phyloP scores from a whole-genome alignment of 2,329 filamentous ascomycete species.

The Pestalotiopsis sp. region DNA sequence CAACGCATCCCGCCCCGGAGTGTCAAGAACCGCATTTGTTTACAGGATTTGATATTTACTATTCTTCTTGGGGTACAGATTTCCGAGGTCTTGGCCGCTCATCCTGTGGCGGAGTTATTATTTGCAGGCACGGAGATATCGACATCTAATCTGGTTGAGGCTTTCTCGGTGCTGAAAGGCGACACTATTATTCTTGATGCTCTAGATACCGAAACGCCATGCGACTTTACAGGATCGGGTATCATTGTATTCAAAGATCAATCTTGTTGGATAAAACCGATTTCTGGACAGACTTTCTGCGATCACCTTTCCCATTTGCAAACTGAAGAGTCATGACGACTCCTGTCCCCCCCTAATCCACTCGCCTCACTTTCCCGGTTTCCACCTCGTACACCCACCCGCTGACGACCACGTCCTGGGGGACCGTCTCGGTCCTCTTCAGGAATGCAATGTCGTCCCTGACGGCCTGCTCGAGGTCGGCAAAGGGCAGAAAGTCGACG shows the following conservation, averaged over 20 bases:
- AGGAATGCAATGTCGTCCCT: conserved; percentile 67
- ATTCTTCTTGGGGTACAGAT: not conserved
- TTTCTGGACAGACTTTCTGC: too few species aligned
- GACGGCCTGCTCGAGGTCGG: conserved; percentile 65
- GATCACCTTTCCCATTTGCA: too few species aligned
- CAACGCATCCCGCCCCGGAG: not conserved
- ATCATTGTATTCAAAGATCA: too few species aligned
- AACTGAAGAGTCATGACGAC: not conserved
- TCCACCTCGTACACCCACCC: conserved; percentile 71
- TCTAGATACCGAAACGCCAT: too few species aligned
- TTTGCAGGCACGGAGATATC: too few species aligned
- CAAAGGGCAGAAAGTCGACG: conserved; percentile 68
- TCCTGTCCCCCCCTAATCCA: conserved; percentile 35
- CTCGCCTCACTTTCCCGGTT: conserved; percentile 61
- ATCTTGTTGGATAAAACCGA: too few species aligned
- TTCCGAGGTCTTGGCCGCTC: not conserved
- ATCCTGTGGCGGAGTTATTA: too few species aligned
- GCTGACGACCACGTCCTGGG: conserved; percentile 23
- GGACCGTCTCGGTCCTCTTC: conserved; percentile 53
- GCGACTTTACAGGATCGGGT: too few species aligned
- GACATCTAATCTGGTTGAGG: too few species aligned
- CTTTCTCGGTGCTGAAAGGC: too few species aligned
- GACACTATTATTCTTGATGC: too few species aligned
- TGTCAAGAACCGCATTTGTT: not conserved
- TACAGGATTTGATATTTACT: not conserved